Base-by-base conservation (phyloP, 768 basidiomycete genomes). In the Hericium erinaceus region DNA sequence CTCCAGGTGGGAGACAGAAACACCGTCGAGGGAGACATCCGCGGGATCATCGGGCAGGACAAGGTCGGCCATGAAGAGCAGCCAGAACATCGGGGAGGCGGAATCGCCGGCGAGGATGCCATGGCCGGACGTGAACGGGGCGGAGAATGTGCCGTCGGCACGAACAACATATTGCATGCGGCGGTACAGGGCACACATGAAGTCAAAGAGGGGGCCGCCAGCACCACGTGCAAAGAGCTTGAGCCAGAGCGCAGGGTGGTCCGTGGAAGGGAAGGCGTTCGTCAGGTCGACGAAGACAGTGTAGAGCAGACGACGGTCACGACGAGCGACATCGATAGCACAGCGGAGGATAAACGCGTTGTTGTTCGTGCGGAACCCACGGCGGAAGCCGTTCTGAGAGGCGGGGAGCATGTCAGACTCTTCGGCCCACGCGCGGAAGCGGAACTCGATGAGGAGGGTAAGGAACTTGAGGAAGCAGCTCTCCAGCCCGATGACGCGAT, bases 231-330 rank as follows among this genome's bases (percentile, higher is more conserved):
- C 4, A 10, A 37, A 40, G 2, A 72, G 61, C 51, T 72, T 72
- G 1, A 64, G n/a, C 71, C 72, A 73, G 0, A 73, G 61, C 0
- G 69, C 67, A 4, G 73, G 57, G 73, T n/a, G n/a, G n/a, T n/a
- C n/a, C n/a, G n/a, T n/a, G n/a, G n/a, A n/a, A n/a, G n/a, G n/a
- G n/a, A n/a, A 74, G 10, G 72, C 71, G 64, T 74, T 73, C 12
- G 58, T 68, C 2, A 69, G 57, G 57, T 69, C 67, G 0, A 68
- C 40, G 51, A 61, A 64, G 10, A 62, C 63, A 8, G 65, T 62
- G 40, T 56, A 69, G 1, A 68, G 60, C 0, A 65, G 55, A 7
- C 57, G 38, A 0, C 61, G 58, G 10, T 33, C 7, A 0, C 58
- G 28, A 7, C 57, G 54, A 0, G 64, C 64, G 24, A 55, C 53